phyloP scores from a whole-genome alignment of 305 asterid genomes.

The Fraxinus platypoda region DNA sequence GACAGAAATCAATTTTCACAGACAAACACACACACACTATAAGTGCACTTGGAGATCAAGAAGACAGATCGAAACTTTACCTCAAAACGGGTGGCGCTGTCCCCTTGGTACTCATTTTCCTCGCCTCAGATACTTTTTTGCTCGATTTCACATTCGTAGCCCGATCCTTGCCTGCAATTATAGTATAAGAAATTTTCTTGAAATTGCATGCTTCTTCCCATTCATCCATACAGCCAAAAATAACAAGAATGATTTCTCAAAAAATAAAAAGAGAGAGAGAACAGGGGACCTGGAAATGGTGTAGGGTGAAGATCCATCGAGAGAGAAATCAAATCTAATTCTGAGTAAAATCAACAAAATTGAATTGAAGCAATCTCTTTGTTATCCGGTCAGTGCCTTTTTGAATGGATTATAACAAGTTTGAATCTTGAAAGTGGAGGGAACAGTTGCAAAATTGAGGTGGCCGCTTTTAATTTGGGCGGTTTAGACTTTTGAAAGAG shows the following conservation, averaged over 20 bases:
- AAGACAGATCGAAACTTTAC: slow-evolving; percentile 21
- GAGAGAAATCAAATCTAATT: not conserved
- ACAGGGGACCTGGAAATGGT: slow-evolving; percentile 57
- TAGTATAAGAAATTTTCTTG: not conserved
- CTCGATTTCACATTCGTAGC: slow-evolving; percentile 31
- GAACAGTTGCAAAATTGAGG: slow-evolving; percentile 27
- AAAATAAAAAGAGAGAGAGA: not conserved
- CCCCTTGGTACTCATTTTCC: slow-evolving; percentile 34
- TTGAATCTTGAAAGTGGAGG: slow-evolving; percentile 34
- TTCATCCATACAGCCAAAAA: not conserved
- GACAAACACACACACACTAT: slow-evolving; percentile 4
- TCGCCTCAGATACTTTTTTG: slow-evolving; percentile 35
- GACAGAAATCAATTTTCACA: not conserved
- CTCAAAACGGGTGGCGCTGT: slow-evolving; percentile 29
- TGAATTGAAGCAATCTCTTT: not conserved
- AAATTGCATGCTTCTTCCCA: not conserved
- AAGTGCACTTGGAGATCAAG: not conserved
- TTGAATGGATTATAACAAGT: not conserved
- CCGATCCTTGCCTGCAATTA: slow-evolving; percentile 49
- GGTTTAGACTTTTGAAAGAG: not conserved
- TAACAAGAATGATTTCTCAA: not conserved
- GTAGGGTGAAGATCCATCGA: slow-evolving; percentile 56
- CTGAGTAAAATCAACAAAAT: not conserved
- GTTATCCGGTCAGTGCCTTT: not conserved
- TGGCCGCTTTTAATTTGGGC: not conserved